These are phyloP conservation scores for Nepenthes alata DNA, from an alignment of 179 eudicot species.

Conservation along the genomic window DNA sequence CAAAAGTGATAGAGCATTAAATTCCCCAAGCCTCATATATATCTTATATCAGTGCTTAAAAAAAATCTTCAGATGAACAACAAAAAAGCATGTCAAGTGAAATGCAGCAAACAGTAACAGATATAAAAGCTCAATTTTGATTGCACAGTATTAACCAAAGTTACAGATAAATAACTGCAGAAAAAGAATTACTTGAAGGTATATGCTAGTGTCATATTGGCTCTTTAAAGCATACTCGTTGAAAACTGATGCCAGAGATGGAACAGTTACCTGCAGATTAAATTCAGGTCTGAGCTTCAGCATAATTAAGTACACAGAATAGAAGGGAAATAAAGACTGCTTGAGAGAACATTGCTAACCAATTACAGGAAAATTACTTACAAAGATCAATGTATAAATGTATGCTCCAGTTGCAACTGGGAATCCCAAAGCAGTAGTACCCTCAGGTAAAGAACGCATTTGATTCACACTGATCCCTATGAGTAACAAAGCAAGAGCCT, in stretches of 20 bases:
- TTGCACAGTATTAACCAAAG: background rate
- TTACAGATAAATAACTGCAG: background rate
- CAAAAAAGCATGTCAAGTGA: too few species aligned
- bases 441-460: slow-evolving; percentile 74
- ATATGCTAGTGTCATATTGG: slow-evolving; percentile 96
- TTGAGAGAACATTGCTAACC: background rate
- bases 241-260: slow-evolving; percentile 92
- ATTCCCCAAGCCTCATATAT: too few species aligned
- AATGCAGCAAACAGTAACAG: too few species aligned
- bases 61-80: too few species aligned
- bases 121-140: too few species aligned
- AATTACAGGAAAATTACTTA: slow-evolving; percentile 30
- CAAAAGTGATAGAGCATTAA: too few species aligned
- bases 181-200: slow-evolving; percentile 71
- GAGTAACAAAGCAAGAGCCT: slow-evolving; percentile 96
- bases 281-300: slow-evolving; percentile 9
- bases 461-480: slow-evolving; percentile 93
- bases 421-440: slow-evolving; percentile 55
- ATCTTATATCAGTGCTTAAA: too few species aligned
- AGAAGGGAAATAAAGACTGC: background rate
- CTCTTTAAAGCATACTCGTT: slow-evolving; percentile 98
- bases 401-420: slow-evolving; percentile 81
- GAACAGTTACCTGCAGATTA: slow-evolving; percentile 73
- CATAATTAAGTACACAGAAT: background rate
- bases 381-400: slow-evolving; percentile 75